Evolutionary conservation across 78 protist genomes (phyloP).

Genomic region (Protostelium mycophagum): DNA sequence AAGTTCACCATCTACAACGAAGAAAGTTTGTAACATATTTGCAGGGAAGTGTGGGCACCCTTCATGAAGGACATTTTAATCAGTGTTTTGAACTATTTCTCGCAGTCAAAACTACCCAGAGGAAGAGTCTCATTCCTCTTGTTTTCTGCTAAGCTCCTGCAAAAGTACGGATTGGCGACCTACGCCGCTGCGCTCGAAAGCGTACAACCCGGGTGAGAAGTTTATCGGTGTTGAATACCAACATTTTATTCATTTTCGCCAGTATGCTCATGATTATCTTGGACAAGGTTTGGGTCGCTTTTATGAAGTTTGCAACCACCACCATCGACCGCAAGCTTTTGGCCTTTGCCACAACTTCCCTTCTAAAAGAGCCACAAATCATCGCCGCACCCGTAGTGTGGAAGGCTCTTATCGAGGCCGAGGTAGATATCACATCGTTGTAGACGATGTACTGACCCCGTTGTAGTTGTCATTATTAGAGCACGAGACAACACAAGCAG

Average conservation of each 20-base stretch:
- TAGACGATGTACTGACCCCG: background rate
- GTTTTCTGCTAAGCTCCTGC: background rate
- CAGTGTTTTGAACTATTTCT: background rate
- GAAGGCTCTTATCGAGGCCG: background rate
- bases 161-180: background rate
- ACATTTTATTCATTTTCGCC: background rate
- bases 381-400: background rate
- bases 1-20: background rate
- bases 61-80: background rate
- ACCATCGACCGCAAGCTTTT: slow-evolving; percentile 46
- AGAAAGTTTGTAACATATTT: background rate
- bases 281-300: slow-evolving; percentile 34
- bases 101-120: background rate
- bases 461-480: background rate
- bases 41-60: background rate
- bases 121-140: background rate
- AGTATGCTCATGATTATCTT: background rate
- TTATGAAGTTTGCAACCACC: slow-evolving; percentile 11
- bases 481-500: background rate
- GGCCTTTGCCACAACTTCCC: slow-evolving; percentile 16
- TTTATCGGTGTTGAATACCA: background rate
- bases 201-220: background rate
- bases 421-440: background rate
- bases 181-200: background rate
- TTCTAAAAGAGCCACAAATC: background rate